phyloP scores from a whole-genome alignment of 2,329 filamentous ascomycete genomes.

The Lojkania enalia region DNA sequence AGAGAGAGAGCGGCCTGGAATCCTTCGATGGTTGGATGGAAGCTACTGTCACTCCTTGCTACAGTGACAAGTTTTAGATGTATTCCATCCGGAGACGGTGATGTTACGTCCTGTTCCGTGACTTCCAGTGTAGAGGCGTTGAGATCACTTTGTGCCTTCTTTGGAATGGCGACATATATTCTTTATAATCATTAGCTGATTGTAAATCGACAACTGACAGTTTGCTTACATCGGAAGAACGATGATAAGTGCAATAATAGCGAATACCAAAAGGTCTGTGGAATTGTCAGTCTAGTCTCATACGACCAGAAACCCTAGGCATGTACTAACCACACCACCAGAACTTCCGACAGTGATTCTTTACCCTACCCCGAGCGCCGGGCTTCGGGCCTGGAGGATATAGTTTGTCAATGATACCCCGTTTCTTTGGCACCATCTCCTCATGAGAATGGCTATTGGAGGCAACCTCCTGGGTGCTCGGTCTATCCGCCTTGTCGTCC shows the following conservation, averaged over 20 bases:
- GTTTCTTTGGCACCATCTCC: conserved; percentile 23
- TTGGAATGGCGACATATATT: conserved; percentile 62
- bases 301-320: not conserved
- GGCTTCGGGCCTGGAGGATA: conserved; percentile 39
- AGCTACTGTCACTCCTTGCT: conserved; percentile 54
- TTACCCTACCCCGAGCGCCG: conserved; percentile 35
- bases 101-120: conserved; percentile 54
- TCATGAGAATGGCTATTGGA: conserved; percentile 7
- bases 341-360: conserved; percentile 44
- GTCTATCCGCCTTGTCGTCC: conserved; percentile 25
- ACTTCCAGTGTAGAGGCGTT: conserved; percentile 57
- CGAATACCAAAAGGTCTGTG: conserved; percentile 52
- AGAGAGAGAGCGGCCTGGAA: conserved; percentile 59
- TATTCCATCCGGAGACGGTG: conserved; percentile 55
- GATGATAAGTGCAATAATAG: conserved; percentile 57
- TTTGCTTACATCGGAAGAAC: conserved; percentile 63
- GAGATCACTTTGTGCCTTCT: conserved; percentile 59
- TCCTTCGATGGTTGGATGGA: conserved; percentile 57
- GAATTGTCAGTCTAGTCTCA: not conserved
- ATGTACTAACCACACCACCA: conserved; percentile 44
- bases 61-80: conserved; percentile 53
- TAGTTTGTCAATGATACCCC: conserved; percentile 38
- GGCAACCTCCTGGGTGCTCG: conserved; percentile 21
- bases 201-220: not conserved
- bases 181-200: conserved; percentile 34